Base-by-base conservation (phyloP, 2,329 filamentous ascomycete species). In the Esteya vermicola region DNA sequence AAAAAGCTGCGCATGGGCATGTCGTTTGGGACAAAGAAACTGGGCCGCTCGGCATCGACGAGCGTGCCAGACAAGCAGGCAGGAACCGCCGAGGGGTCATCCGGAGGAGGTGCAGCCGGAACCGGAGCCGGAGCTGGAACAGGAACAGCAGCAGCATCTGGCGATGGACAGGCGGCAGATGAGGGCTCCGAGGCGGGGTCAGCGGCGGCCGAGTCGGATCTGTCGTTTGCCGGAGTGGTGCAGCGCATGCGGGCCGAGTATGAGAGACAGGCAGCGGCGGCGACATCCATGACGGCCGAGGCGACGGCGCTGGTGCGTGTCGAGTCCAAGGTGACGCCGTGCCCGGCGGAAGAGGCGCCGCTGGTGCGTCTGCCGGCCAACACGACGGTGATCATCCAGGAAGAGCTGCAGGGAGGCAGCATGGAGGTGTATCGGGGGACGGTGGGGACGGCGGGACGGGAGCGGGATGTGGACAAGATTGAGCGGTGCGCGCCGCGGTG, bases 401-500 rank as follows among this genome's bases (percentile, higher is more conserved):
- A 81, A 52, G 78, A 81, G 54, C 78, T 73, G 2, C 68, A 66
- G 7, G 78, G 77, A 30, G 76, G 77, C 39, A 79, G 72, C 42
- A 84, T 85, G 22, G 91, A 96, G 63, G 65, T 96, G 10, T 98
- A 95, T 55, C 74, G 91, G 52, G 89, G 91, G 22, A 93, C 81
- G 4, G 84, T 96, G 3, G 81, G 75, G 41, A 77, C 75, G 8
- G 70, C 93, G 5, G 82, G 81, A 2, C 47, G 38, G 31, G 30
- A 35, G 20, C 66, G 73, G 35, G 84, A 93, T 51, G 80, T 79
- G 18, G 85, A 93, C 57, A 62, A 80, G 18, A 80, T 98, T 39
- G 88, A 96, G 61, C 81, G 85, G 52, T 75, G 80, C 31, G 86
- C 81, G 6, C 89, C 91, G 2, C 81, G 83, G 66, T 98, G 91